Conservation (phyloP, 2,329 filamentous ascomycete species). For the Epichloe hybrida region DNA sequence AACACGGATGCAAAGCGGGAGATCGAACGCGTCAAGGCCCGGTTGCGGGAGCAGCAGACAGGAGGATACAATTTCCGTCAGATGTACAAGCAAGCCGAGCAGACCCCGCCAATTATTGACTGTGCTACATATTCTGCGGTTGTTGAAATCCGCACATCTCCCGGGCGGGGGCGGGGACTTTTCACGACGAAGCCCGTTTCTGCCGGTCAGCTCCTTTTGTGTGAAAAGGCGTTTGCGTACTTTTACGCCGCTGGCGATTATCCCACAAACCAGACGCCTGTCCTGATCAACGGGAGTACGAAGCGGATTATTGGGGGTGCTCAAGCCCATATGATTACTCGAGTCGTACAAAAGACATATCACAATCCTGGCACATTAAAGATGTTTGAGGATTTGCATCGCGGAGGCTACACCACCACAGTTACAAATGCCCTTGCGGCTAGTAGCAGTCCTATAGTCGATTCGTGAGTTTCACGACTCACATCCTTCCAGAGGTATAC, state of each 20-base stretch:
- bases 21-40: constrained; percentile 12
- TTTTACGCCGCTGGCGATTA: constrained; percentile 15
- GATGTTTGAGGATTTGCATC: constrained; percentile 23
- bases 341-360: constrained; percentile 31
- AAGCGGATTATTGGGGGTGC: constrained; percentile 18
- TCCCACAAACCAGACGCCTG: not conserved
- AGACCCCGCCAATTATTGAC: constrained; percentile 21
- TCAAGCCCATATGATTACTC: constrained; percentile 25
- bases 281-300: constrained; percentile 19
- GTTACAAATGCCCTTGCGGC: too few species aligned
- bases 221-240: constrained; percentile 41
- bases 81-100: not conserved
- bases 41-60: constrained; percentile 24
- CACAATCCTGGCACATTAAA: constrained; percentile 22
- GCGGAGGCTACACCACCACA: constrained; percentile 23
- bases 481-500: not conserved
- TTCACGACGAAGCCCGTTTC: constrained; percentile 34
- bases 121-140: constrained; percentile 30
- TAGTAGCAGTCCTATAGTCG: constrained; percentile 22
- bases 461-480: constrained; percentile 25
- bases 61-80: constrained; percentile 25
- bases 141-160: constrained; percentile 26
- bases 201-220: constrained; percentile 38
- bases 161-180: constrained; percentile 31
- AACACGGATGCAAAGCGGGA: not conserved